A percentile compares a stretch with the other conserved stretches of the same genome.
Evolutionary conservation across 768 basidiomycete genomes (phyloP).

Genomic region (Stropharia rugosoannulata): DNA sequence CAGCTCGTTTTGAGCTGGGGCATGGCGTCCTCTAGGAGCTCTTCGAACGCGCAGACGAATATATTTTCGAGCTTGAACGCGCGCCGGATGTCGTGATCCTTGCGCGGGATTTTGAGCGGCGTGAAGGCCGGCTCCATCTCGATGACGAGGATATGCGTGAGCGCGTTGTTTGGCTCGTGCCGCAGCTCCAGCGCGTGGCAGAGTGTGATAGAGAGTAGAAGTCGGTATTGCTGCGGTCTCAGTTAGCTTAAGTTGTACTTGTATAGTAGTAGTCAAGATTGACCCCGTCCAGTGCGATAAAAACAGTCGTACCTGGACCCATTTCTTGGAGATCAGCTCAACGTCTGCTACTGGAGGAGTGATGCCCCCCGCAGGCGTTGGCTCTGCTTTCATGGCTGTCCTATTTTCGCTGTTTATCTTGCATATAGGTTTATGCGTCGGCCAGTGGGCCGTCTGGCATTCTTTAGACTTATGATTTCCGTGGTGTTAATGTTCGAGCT

Average conservation of each 20-base stretch:
- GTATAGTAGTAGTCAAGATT: not conserved
- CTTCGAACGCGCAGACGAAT: not conserved
- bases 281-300: not conserved
- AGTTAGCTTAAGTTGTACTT: not conserved
- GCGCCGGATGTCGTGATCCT: not conserved
- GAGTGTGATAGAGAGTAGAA: not conserved
- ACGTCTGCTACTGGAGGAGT: not conserved
- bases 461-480: not conserved
- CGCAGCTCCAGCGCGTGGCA: not conserved
- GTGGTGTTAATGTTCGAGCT: not conserved
- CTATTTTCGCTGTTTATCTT: slow-evolving; percentile 2
- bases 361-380: not conserved
- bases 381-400: slow-evolving; percentile 1
- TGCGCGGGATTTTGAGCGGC: not conserved
- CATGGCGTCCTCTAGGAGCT: not conserved
- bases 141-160: not conserved
- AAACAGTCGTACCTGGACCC: slow-evolving; percentile 6
- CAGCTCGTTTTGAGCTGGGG: no score
- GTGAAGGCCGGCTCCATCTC: not conserved
- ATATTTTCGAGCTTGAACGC: not conserved
- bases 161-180: not conserved
- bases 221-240: not conserved
- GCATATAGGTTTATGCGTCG: slow-evolving; percentile 6
- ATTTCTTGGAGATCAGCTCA: slow-evolving; percentile 7
- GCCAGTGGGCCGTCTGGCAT: slow-evolving; percentile 5